Base-by-base conservation (phyloP, 257 asterid species). In the Solanum peruvianum region DNA sequence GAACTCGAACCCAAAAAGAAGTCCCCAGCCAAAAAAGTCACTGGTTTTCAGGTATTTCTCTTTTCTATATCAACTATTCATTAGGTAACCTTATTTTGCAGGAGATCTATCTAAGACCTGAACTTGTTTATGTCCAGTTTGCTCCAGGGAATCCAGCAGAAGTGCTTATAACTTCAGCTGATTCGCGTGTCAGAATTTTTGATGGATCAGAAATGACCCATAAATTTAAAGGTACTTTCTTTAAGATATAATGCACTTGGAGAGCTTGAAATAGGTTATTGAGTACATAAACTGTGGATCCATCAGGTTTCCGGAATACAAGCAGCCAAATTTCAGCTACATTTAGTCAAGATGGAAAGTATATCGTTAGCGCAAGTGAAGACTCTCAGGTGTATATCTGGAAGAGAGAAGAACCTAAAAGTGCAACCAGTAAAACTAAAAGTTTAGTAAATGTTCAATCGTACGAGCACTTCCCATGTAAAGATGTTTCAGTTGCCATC, bases 1-100 rank as follows among this genome's bases (percentile, higher is more conserved):
- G 95, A 92, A 77, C 88, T 94, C 88, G 93, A 91, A 87, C 88
- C 90, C 90, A 91, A 91, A 88, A 91, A 86, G 86, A 95, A 93
- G 90, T 64, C 96, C 33, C 90, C 91, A 91, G 86, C 92, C 56
- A 94, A 94, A 87, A 93, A 92, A 49, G 89, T 95, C 71, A 94
- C 94, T 29, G 95, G 96, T 49, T 94, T 95, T 69, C 94, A 94
- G 89, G 89, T 87, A 83, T 10, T 58, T 41, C 7, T 62, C 11
- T 76, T 88, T 64, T 49, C 42, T 70, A 29, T 44, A 23, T 52
- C 35, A 20, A 27, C 84, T 41, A 72, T 13, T 72, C 88, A 90
- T 88, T 91, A 89, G 86, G 87, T 88, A 52, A 71, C 16, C 25
- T 49, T 75, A 9, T 35, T 31, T 71, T 21, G 23, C 18, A 21